Conservation (phyloP, 306 rosid species). For the Sophora flavescens region DNA sequence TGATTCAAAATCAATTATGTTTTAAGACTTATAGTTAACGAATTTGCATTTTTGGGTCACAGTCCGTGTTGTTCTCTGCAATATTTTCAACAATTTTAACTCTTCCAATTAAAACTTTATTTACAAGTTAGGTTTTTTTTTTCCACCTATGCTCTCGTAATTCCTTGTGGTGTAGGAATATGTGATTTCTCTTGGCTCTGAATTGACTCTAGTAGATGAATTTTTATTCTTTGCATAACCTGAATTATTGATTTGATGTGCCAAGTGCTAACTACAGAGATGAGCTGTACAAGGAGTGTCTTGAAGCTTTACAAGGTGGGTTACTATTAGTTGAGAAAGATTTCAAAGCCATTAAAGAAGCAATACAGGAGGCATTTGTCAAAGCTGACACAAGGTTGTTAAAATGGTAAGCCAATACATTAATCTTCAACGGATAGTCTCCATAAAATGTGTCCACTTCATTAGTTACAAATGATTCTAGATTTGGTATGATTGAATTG, state of each 20-base stretch:
- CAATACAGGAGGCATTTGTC: constrained; percentile 75
- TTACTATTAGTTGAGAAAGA: constrained; percentile 66
- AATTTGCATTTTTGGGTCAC: neutral
- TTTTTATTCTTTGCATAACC: constrained; percentile 24
- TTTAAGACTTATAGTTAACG: neutral
- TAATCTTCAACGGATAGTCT: constrained; percentile 2
- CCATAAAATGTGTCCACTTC: constrained; percentile 27
- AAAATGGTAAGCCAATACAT: constrained; percentile 62
- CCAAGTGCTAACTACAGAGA: constrained; percentile 64
- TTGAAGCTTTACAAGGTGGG: constrained; percentile 84
- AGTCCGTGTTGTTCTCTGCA: neutral
- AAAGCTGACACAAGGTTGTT: constrained; percentile 71
- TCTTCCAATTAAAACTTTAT: neutral
- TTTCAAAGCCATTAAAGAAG: constrained; percentile 66
- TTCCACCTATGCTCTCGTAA: neutral
- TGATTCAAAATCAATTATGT: neutral
- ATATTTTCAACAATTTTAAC: neutral
- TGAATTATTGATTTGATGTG: constrained; percentile 43
- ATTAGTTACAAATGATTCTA: constrained; percentile 47
- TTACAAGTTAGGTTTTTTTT: neutral
- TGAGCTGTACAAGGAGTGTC: constrained; percentile 90
- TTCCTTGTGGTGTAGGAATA: constrained; percentile 5
- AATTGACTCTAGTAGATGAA: constrained; percentile 2
- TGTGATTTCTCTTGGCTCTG: constrained; percentile 12
- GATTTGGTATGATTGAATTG: constrained; percentile 49